Base-by-base conservation (phyloP, 371 early-diverging fungal genomes). In the Umbelopsis sp. region DNA sequence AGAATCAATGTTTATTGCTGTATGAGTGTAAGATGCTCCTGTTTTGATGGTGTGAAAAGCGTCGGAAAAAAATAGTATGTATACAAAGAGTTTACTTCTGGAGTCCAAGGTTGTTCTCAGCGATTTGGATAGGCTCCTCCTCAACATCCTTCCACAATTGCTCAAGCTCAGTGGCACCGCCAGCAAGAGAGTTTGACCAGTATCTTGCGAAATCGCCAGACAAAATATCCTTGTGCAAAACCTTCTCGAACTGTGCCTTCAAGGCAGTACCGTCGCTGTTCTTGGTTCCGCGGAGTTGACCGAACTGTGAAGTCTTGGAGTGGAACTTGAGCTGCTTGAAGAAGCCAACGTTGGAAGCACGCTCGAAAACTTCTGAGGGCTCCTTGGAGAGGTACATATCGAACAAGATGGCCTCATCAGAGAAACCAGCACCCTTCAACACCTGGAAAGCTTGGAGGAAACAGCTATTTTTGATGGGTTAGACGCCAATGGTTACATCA, bases 321-420 rank as follows among this genome's bases (percentile, higher is more conserved):
- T 74, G 74, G 66, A 45, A 74, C 64, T 74, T 74, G 65, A 74
- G 74, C 16, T 74, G 74, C 22, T 68, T 68, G 69, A 74, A 74
- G 74, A 74, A 74, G 20, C 74, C 74, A 18, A 71, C 74, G 12
- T 65, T 74, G 29, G 74, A 71, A 18, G 74, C 74, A 41, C 74
- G 68, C 63, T 74, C 74, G 66, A 74, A 74, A 20, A 74, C 74
- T 64, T 74, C 74, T 38, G 74, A 63, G 6, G 74, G 74, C 16
- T 74, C 74, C 66, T 74, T 74, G 53, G 74, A 74, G 20, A 74
- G 68, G 32, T 74, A 74, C 74, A 74, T 74, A 63, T 74, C 74
- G 66, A 71, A 71, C 14, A 74, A 69, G 32, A 74, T 74, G 5
- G 74, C 74, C 38, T 74, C 74, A 25, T 74, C 74, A 20, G 74